A percentile compares a stretch with the other conserved stretches of the same genome.
These are phyloP conservation scores for Lepiota subincarnata DNA, from an alignment of 768 basidiomycete genomes.

Conservation along the genomic window DNA sequence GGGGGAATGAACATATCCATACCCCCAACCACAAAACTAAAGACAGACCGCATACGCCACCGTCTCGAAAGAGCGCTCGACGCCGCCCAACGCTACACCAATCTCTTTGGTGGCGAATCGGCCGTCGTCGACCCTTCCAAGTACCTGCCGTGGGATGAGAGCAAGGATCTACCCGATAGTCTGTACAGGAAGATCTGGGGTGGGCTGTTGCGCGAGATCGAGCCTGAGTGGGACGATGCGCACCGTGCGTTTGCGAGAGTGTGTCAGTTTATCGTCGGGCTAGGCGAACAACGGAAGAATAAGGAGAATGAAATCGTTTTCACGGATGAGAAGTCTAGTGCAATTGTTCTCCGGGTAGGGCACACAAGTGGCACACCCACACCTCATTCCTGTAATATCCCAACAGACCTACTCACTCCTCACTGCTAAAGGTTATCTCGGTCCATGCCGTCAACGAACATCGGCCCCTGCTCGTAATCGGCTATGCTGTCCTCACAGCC, in stretches of 20 bases:
- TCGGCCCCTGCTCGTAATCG: constrained; percentile 22
- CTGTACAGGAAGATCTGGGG: constrained; percentile 11
- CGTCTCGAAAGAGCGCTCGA: constrained; percentile 20
- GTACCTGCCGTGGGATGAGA: constrained; percentile 14
- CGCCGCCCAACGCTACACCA: constrained; percentile 21
- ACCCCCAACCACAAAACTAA: constrained; percentile 24
- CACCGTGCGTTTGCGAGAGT: constrained; percentile 21
- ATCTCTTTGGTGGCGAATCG: constrained; percentile 14
- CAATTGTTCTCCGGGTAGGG: constrained; percentile 21
- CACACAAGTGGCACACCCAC: too few relatives aligned
- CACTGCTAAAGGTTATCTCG: constrained; percentile 22
- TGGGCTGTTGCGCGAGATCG: constrained; percentile 8
- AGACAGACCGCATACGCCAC: constrained; percentile 21
- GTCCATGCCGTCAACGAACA: constrained; percentile 19
- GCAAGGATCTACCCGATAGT: constrained; percentile 17
- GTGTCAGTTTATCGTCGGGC: constrained; percentile 20
- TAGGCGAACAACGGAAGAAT: constrained; percentile 18
- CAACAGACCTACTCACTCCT: too few relatives aligned
- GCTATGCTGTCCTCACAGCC: constrained; percentile 22
- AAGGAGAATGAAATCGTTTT: constrained; percentile 18
- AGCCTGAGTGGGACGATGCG: constrained; percentile 22
- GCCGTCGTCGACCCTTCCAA: constrained; percentile 10
- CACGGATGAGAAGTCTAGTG: constrained; percentile 14
- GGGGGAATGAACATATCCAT: constrained; percentile 24
- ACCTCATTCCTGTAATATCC: too few relatives aligned